phyloP scores from a whole-genome alignment of 192 early-diverging fungal species.

The Mortierella antarctica region DNA sequence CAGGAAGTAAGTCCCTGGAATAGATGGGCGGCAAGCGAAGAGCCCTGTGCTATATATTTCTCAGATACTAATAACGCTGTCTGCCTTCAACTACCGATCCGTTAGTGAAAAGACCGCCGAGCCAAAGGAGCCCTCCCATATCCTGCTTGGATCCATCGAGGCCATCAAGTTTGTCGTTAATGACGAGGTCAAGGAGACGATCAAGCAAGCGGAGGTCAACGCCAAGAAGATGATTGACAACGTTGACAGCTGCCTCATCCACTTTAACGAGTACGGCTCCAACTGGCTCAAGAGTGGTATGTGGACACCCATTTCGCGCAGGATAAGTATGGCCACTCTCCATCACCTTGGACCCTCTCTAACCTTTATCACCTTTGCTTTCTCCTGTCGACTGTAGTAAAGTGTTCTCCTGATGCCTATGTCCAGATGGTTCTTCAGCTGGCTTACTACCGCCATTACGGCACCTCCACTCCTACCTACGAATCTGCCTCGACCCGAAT shows the following conservation, averaged over 20 bases:
- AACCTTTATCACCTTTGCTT: not conserved
- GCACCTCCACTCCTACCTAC: slow-evolving; percentile 75
- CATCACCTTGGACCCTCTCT: not conserved
- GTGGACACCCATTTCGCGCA: not conserved
- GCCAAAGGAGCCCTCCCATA: slow-evolving; percentile 40
- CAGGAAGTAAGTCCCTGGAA: slow-evolving; percentile 60
- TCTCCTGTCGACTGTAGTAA: slow-evolving; percentile 41
- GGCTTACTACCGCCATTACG: slow-evolving; percentile 82
- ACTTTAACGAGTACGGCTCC: slow-evolving; percentile 81
- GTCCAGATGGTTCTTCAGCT: slow-evolving; percentile 92
- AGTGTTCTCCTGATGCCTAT: slow-evolving; percentile 89
- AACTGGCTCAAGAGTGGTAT: slow-evolving; percentile 84
- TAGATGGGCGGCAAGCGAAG: not conserved
- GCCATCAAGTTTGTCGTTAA: slow-evolving; percentile 81
- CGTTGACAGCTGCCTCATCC: slow-evolving; percentile 76
- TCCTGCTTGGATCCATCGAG: slow-evolving; percentile 60
- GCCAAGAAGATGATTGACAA: slow-evolving; percentile 74
- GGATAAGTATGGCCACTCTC: slow-evolving; percentile 34
- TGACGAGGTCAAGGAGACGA: slow-evolving; percentile 58
- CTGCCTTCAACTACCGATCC: not conserved
- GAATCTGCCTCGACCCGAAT: slow-evolving; percentile 79
- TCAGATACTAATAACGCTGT: not conserved
- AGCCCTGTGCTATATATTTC: not conserved
- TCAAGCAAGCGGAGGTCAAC: slow-evolving; percentile 72
- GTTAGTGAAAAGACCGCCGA: slow-evolving; percentile 66